Base-by-base conservation (phyloP, 306 rosid genomes). In the Malus fusca region DNA sequence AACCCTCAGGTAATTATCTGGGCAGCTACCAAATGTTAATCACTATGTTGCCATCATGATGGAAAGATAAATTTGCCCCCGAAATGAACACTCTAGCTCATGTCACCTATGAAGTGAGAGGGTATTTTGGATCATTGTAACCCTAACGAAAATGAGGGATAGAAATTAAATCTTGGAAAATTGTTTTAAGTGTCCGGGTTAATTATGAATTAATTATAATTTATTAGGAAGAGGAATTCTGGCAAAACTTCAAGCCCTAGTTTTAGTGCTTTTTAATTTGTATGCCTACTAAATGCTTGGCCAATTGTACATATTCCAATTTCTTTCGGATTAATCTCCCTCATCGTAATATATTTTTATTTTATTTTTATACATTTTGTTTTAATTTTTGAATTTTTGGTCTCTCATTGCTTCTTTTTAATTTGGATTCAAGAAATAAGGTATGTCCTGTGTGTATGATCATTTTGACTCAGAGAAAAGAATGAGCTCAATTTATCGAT, bases 141-240 rank as follows among this genome's bases (percentile, higher is more conserved):
- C 11, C 23, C 11, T 31, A 25, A 31, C 4, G 11, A 9, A 75
- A 31, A 22, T 52, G 3, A 30, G 23, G 42, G 17, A 60, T 23
- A 60, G 33, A 28, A n/a, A n/a, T 15, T 17, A 22, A 37, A 7
- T 37, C 9, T 37, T 61, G 28, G 19, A 64, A 40, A 76, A 68
- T 61, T 22, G 19, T 33, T 61, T 14, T 46, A 12, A 13, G 51
- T 15, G 14, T 23, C 11, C 10, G 25, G 53, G 46, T 68, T 28
- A 63, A 61, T 78, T 68, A 4, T 37, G 73, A 66, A 76, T 59
- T 83, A 76, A 71, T n/a, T 71, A 35, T 26, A 3, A 76, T 71
- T 83, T 22, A 83, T 72, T 75, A 59, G 33, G 64, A 51, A 59
- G 84, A 75, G 66, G 78, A 76, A 79, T 71, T 83, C 73, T 14